These are phyloP conservation scores for Rhodotorula sp. DNA, from an alignment of 1,284 basidiomycete species.

Conservation along the genomic window DNA sequence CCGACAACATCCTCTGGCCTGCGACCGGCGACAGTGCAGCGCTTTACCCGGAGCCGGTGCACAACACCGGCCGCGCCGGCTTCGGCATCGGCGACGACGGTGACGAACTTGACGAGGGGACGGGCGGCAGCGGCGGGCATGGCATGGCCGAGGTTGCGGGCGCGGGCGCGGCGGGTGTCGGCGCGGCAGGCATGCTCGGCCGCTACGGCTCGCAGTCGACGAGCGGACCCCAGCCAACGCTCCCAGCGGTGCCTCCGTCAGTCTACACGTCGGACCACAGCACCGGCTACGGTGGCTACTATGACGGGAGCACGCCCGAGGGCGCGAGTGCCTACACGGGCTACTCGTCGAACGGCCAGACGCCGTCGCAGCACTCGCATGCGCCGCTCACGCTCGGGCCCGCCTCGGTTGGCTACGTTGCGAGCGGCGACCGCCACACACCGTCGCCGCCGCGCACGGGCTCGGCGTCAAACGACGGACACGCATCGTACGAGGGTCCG, in stretches of 20 bases:
- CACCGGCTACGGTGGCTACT: constrained; percentile 1
- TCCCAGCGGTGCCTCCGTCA: constrained; percentile 36
- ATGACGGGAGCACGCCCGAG: constrained; percentile 8
- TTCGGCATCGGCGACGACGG: constrained; percentile 45
- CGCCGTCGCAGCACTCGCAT: constrained; percentile 32
- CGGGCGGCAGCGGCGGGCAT: neutral
- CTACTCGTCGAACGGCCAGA: constrained; percentile 15
- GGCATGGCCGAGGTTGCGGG: constrained; percentile 19
- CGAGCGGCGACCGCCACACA: constrained; percentile 20
- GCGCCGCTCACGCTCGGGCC: constrained; percentile 25
- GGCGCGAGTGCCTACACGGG: constrained; percentile 16
- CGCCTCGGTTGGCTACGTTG: constrained; percentile 29
- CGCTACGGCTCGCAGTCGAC: constrained; percentile 25
- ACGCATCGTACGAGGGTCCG: constrained; percentile 9
- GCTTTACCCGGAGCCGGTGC: constrained; percentile 46
- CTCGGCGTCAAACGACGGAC: constrained; percentile 16
- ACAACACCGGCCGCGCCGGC: constrained; percentile 42
- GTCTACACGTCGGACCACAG: constrained; percentile 26
- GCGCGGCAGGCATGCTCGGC: constrained; percentile 14
- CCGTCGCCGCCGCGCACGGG: constrained; percentile 39
- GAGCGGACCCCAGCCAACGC: constrained; percentile 26
- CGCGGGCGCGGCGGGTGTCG: constrained; percentile 37
- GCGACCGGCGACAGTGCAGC: constrained; percentile 42
- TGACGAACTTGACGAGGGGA: constrained; percentile 22
- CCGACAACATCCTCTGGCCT: constrained; percentile 43